Percentiles rank a stretch among this genome's conserved stretches.
Conservation (phyloP, 139 green algal species). For the Pleodorina starrii region DNA sequence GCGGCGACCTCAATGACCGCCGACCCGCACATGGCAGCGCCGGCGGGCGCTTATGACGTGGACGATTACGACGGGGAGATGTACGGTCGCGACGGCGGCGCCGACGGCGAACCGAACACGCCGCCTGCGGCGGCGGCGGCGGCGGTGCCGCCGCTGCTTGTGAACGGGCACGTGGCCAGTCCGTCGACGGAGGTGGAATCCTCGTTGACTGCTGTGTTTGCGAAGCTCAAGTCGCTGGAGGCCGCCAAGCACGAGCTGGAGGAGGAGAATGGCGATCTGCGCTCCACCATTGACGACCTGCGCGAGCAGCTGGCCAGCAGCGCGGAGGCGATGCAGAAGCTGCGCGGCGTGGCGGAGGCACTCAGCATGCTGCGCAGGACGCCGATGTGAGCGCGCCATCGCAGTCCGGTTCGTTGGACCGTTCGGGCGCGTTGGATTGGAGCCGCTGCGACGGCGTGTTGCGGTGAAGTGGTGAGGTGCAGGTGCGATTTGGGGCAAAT, state of each 20-base stretch:
- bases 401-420: no score
- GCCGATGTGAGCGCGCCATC: no score
- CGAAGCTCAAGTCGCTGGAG: constrained; percentile 30
- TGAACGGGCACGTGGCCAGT: neutral
- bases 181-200: neutral
- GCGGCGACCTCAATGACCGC: neutral
- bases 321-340: constrained; percentile 48
- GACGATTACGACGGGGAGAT: neutral
- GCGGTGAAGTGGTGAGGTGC: no score
- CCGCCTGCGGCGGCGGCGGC: neutral
- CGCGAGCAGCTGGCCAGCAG: constrained; percentile 11
- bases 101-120: neutral
- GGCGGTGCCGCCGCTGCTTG: neutral
- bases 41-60: neutral
- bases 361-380: constrained; percentile 32
- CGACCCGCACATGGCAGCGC: neutral
- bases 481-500: no score
- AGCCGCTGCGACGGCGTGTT: no score
- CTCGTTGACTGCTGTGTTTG: constrained; percentile 26
- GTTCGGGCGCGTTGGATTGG: no score
- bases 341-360: constrained; percentile 33
- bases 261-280: constrained; percentile 33
- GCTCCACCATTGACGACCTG: constrained; percentile 37
- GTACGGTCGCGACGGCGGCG: neutral
- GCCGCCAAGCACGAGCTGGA: constrained; percentile 19